These are phyloP conservation scores for Galerina sulciceps DNA, from an alignment of 768 basidiomycete species.

Conservation along the genomic window DNA sequence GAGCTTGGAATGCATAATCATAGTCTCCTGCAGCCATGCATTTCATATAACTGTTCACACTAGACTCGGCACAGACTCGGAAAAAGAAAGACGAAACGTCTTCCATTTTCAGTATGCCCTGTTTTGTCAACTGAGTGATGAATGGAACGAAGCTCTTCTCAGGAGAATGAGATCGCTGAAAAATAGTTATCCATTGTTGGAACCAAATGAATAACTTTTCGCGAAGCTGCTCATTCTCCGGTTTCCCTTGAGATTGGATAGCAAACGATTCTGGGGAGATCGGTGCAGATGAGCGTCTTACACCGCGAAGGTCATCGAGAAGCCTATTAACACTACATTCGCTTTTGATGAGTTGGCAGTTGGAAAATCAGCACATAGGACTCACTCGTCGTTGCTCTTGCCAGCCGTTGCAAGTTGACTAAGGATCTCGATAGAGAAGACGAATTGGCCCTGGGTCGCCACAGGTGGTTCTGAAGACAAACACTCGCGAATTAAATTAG, in stretches of 20 bases:
- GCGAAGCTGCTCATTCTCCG: constrained; percentile 75
- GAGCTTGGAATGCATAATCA: constrained; percentile 83
- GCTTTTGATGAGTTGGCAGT: constrained; percentile 2
- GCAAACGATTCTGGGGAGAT: constrained; percentile 17
- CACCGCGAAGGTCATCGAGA: constrained; percentile 81
- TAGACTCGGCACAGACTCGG: constrained; percentile 94
- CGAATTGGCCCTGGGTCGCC: constrained; percentile 79
- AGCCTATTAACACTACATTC: constrained; percentile 63
- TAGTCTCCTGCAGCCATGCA: constrained; percentile 73
- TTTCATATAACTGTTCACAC: constrained; percentile 87
- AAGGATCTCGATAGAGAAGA: constrained; percentile 80
- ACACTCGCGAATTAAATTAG: constrained; percentile 86
- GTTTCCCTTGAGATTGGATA: constrained; percentile 48
- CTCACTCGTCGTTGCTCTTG: constrained; percentile 87
- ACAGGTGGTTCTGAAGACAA: constrained; percentile 80
- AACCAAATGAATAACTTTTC: constrained; percentile 82
- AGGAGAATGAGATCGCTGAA: constrained; percentile 86
- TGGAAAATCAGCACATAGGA: constrained; percentile 20
- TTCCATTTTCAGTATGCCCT: constrained; percentile 95
- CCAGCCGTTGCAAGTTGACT: constrained; percentile 71
- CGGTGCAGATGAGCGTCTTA: constrained; percentile 51
- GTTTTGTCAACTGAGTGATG: constrained; percentile 96
- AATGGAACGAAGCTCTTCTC: constrained; percentile 97
- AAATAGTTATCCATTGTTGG: constrained; percentile 95
- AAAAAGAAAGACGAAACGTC: constrained; percentile 98